Base-by-base conservation (phyloP, 1,284 basidiomycete genomes). In the Heterobasidion annosum region DNA sequence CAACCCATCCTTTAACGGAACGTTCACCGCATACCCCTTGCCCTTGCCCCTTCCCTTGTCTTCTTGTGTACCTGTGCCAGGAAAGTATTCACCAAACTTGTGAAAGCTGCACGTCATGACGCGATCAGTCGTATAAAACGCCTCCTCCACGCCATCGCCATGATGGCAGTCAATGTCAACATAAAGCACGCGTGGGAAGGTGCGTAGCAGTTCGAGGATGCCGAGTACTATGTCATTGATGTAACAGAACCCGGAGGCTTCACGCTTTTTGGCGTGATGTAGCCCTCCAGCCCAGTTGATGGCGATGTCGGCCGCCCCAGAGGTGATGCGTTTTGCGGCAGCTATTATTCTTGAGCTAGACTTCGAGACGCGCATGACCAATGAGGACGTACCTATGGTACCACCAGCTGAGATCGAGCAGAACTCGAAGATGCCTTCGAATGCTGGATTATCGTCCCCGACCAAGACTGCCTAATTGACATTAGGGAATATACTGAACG, bases 91-190 rank as follows among this genome's bases (percentile, higher is more conserved):
- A 19, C 96, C 95, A 65, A 90, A 98, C 66, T 94, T 93, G 76
- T 99, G 97, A 68, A 99, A 97, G 44, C 89, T 89, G 67, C 85
- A 86, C 2, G 96, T 98, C 88, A 98, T 93, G 62, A 99, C 96
- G 52, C 96, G 78, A 67, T 99, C 91, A 2, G 93, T 98, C 25
- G 92, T 94, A 70, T 98, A 98, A 74, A 99, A 99, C 1, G 96
- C 97, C 67, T 99, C 96, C 65, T 99, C 96, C 37, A 99, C 96
- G 16, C 96, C 97, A 66, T 99, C 97, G 7, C 96, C 96, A 64
- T 99, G 96, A 68, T 98, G 96, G 55, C 94, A 93, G 70, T 99
- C 96, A 55, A 99, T 96, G 70, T 99, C 96, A 67, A 99, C 91
- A 70, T 99, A 99, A 25, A 99, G 75, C 1, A 99, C 95, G 54